A percentile compares a stretch with the other conserved stretches of the same genome.
These are phyloP conservation scores for Akanthomyces uredinophilus DNA, from an alignment of 2,329 filamentous ascomycete species.

Conservation along the genomic window DNA sequence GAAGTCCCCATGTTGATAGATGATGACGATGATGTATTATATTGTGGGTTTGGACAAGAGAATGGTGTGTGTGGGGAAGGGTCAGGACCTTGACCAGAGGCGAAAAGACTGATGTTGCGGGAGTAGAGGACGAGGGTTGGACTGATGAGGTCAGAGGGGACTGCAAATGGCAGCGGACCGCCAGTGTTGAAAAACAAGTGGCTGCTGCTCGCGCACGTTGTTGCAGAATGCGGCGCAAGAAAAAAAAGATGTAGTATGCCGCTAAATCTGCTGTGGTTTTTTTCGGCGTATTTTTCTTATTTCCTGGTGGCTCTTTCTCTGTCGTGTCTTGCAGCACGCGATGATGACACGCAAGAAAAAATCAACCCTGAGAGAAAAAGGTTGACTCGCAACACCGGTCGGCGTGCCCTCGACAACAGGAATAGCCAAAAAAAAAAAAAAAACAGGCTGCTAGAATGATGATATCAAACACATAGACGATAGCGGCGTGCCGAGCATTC, in stretches of 20 bases:
- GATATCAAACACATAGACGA: constrained; percentile 9
- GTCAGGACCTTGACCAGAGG: constrained; percentile 17
- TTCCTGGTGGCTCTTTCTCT: background rate
- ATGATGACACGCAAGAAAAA: background rate
- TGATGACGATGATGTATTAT: constrained; percentile 43
- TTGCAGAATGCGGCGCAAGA: constrained; percentile 2
- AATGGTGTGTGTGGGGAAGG: constrained; percentile 27
- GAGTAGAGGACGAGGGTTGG: constrained; percentile 22
- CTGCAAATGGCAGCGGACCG: background rate
- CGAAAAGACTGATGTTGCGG: constrained; percentile 7
- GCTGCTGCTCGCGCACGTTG: constrained; percentile 1
- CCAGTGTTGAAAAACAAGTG: constrained; percentile 5
- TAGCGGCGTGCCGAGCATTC: background rate
- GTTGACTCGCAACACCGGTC: background rate
- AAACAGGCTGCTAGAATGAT: constrained; percentile 18
- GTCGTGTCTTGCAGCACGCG: background rate
- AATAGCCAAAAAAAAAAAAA: too few relatives aligned
- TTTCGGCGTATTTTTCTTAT: background rate
- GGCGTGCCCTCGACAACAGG: background rate
- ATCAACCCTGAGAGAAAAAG: background rate
- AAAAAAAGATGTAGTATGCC: background rate
- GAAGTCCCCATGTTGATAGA: constrained; percentile 38
- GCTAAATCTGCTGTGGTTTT: background rate
- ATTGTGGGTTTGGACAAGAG: constrained; percentile 23
- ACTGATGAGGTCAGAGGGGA: constrained; percentile 38